phyloP scores from a whole-genome alignment of 2,329 filamentous ascomycete genomes.

The Pseudopithomyces chartarum region DNA sequence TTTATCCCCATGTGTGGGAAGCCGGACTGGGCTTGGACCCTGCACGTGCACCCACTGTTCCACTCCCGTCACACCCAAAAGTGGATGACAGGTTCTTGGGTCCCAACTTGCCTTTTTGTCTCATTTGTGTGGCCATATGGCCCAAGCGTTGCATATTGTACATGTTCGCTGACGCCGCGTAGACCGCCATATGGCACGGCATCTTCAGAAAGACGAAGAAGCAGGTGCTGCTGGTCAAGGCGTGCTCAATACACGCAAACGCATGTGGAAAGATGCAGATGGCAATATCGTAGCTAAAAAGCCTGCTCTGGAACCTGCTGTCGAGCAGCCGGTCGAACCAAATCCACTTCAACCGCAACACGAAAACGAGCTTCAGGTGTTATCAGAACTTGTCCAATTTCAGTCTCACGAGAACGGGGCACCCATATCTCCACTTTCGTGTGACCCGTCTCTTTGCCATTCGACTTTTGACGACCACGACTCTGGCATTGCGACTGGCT shows the following conservation, averaged over 20 bases:
- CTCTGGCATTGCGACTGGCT: constrained; percentile 27
- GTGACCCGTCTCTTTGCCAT: constrained; percentile 30
- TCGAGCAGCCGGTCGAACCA: constrained; percentile 12
- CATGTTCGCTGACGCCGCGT: constrained; percentile 24
- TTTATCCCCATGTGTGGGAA: constrained; percentile 9
- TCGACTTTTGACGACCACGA: constrained; percentile 36
- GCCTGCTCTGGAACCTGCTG: constrained; percentile 26
- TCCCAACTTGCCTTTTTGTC: not conserved
- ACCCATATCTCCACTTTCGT: constrained; percentile 43
- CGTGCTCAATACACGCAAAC: constrained; percentile 59
- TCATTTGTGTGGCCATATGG: constrained; percentile 2
- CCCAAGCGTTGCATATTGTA: constrained; percentile 1
- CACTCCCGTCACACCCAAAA: constrained; percentile 12
- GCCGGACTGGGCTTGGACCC: not conserved
- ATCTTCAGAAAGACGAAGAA: constrained; percentile 61
- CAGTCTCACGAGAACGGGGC: constrained; percentile 24
- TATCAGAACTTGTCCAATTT: constrained; percentile 28
- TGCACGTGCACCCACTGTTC: constrained; percentile 18
- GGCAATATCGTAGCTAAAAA: constrained; percentile 58
- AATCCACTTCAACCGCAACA: constrained; percentile 8
- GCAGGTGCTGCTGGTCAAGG: constrained; percentile 59
- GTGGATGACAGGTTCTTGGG: constrained; percentile 13
- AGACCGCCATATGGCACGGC: constrained; percentile 63
- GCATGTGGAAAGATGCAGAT: constrained; percentile 60
- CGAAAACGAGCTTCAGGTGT: constrained; percentile 19